phyloP scores from a whole-genome alignment of 208 protist genomes.

The Acanthamoeba sp. region DNA sequence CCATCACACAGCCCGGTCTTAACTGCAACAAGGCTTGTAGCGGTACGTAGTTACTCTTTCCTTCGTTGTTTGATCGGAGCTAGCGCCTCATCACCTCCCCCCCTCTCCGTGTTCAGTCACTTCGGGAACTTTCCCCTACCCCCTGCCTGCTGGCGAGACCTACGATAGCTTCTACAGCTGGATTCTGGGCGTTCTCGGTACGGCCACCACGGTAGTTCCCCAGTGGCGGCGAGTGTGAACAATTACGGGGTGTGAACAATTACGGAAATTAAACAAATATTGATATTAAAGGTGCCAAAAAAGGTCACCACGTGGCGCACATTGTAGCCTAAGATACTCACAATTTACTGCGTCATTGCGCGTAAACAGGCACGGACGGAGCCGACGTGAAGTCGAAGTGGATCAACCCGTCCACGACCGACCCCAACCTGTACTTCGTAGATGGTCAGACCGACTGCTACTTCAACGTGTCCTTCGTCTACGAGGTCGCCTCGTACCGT shows the following conservation, averaged over 20 bases:
- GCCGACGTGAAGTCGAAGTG: background rate
- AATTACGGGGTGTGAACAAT: no score
- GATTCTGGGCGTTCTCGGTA: slow-evolving; percentile 15
- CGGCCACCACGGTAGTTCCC: background rate
- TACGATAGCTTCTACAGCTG: slow-evolving; percentile 25
- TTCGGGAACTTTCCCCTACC: background rate
- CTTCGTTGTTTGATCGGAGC: no score
- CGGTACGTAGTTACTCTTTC: background rate
- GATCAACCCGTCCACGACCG: background rate
- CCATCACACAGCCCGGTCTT: background rate
- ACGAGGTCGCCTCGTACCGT: slow-evolving; percentile 65
- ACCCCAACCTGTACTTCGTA: slow-evolving; percentile 69
- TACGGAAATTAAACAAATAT: no score
- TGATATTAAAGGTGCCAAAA: background rate
- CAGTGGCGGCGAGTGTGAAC: no score
- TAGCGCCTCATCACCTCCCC: no score
- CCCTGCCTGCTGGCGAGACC: background rate
- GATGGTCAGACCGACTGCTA: background rate
- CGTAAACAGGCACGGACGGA: slow-evolving; percentile 12
- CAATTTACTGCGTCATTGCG: background rate
- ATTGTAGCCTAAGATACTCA: background rate
- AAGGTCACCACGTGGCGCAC: no score
- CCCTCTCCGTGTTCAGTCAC: background rate
- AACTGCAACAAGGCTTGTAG: background rate
- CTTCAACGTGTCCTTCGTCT: slow-evolving; percentile 67